These are phyloP conservation scores for Croton setiger DNA, from an alignment of 441 rosid genomes.

Conservation along the genomic window DNA sequence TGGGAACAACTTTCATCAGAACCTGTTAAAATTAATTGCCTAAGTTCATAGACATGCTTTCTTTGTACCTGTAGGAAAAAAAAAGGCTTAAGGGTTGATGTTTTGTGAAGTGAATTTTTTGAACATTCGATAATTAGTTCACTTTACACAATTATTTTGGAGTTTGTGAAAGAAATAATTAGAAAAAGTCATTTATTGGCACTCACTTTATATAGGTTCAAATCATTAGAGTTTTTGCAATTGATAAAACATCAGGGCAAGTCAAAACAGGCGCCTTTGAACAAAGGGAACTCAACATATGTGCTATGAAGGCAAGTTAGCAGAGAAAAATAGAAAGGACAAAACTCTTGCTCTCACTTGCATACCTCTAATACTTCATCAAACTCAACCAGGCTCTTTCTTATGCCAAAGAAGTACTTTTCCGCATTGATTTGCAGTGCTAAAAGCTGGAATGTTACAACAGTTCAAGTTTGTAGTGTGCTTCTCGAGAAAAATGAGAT, in stretches of 20 bases:
- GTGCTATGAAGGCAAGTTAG: not conserved
- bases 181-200: not conserved
- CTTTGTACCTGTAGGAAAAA: constrained; percentile 92
- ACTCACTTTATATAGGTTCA: not conserved
- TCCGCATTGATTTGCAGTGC: constrained; percentile 85
- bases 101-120: not conserved
- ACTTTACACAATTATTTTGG: not conserved
- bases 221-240: not conserved
- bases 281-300: not conserved
- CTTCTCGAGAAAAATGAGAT: not conserved
- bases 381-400: constrained; percentile 95
- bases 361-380: constrained; percentile 97
- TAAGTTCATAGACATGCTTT: constrained; percentile 88
- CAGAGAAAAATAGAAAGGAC: constrained; percentile 6
- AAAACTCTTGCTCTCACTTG: constrained; percentile 11
- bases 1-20: constrained; percentile 84
- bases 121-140: not conserved
- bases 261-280: not conserved
- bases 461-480: constrained; percentile 25
- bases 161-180: not conserved
- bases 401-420: constrained; percentile 87
- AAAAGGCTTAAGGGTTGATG: too few relatives aligned
- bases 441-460: constrained; percentile 57
- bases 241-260: not conserved
- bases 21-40: constrained; percentile 83